These are phyloP conservation scores for Phialophora expanda DNA, from an alignment of 2,329 filamentous ascomycete species.

Conservation along the genomic window DNA sequence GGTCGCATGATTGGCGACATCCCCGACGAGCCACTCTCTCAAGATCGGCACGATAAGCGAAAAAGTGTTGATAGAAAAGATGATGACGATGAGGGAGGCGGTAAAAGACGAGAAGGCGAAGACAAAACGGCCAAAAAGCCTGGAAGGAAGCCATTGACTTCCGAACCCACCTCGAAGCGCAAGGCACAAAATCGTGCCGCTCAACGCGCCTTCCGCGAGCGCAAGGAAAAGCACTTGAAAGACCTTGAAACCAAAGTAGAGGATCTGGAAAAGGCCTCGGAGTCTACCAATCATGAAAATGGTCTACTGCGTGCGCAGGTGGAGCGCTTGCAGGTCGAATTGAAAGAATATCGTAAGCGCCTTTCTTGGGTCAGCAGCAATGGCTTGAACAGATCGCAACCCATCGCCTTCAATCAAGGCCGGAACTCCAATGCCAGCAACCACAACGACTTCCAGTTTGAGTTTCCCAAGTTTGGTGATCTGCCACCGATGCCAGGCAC, in stretches of 20 bases:
- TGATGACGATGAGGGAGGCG: constrained; percentile 67
- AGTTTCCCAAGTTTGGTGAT: constrained; percentile 91
- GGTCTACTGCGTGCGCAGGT: constrained; percentile 81
- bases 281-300: constrained; percentile 85
- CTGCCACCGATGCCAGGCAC: constrained; percentile 53
- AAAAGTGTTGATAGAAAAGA: constrained; percentile 59
- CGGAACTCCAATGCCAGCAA: constrained; percentile 59
- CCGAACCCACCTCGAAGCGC: constrained; percentile 81
- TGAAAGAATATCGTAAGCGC: constrained; percentile 89
- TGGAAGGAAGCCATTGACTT: constrained; percentile 91
- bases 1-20: constrained; percentile 76
- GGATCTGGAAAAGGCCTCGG: constrained; percentile 77
- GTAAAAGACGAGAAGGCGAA: constrained; percentile 79
- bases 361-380: constrained; percentile 67
- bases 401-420: constrained; percentile 45
- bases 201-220: constrained; percentile 89
- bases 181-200: constrained; percentile 96
- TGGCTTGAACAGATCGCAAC: constrained; percentile 54
- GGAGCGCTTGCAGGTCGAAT: constrained; percentile 80
- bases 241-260: constrained; percentile 62
- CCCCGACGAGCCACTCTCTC: constrained; percentile 48
- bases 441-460: constrained; percentile 88
- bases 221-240: constrained; percentile 78
- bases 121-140: constrained; percentile 94
- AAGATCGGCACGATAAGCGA: constrained; percentile 63